These are phyloP conservation scores for Stramenopiles sp. DNA, from an alignment of 352 stramenopile genomes.

Conservation along the genomic window DNA sequence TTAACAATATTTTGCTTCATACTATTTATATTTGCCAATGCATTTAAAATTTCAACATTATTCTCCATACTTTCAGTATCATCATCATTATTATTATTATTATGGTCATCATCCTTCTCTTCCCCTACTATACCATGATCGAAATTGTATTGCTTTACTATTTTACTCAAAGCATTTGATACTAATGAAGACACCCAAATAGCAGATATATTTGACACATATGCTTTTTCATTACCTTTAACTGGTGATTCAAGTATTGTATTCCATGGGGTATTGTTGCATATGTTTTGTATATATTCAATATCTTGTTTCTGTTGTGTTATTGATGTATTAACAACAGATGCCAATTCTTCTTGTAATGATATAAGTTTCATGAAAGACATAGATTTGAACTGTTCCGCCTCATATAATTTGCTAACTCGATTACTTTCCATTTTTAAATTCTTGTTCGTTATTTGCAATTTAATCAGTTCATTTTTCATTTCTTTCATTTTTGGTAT, in stretches of 20 bases:
- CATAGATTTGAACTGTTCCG: neutral
- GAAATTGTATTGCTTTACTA: neutral
- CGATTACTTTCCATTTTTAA: neutral
- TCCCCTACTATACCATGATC: neutral
- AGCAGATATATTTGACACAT: neutral
- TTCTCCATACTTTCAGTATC: neutral
- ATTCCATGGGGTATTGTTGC: neutral
- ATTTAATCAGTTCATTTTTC: neutral
- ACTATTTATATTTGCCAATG: neutral
- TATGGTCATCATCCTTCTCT: neutral
- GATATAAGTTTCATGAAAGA: neutral
- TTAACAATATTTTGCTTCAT: neutral
- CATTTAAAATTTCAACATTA: too few relatives aligned
- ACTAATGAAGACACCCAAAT: neutral
- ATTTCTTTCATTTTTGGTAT: neutral
- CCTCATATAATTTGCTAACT: neutral
- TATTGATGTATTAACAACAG: neutral
- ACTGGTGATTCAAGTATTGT: neutral
- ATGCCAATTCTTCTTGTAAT: neutral
- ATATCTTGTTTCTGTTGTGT: neutral
- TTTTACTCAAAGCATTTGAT: neutral
- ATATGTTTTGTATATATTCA: neutral
- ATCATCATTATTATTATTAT: neutral
- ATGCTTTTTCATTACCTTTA: neutral
- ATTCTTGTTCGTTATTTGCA: neutral